Conservation (phyloP, 2,329 filamentous ascomycete genomes). For the Ceratocystis ficicola region DNA sequence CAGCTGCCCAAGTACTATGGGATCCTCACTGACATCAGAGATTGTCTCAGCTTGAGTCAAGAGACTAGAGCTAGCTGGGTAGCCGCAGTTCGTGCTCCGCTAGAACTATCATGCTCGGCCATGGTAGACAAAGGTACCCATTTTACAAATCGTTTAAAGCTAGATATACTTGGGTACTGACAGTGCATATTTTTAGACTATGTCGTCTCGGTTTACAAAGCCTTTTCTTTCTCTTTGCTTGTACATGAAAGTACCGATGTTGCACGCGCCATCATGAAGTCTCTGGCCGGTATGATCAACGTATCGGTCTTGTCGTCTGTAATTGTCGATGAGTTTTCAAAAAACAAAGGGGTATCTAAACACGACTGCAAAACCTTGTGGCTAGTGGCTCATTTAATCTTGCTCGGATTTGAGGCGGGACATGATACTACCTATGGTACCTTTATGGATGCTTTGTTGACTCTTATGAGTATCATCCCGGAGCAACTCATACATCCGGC, state of each 20-base stretch:
- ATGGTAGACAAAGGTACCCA: background rate
- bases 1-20: background rate
- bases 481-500: background rate
- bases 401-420: conserved; percentile 35
- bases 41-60: background rate
- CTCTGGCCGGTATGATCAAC: conserved; percentile 3
- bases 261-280: background rate
- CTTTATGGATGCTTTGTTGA: conserved; percentile 4
- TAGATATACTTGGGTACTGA: background rate
- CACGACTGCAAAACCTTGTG: conserved; percentile 42
- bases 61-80: background rate
- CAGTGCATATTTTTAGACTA: background rate
- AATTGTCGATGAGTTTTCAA: conserved; percentile 32
- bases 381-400: conserved; percentile 55
- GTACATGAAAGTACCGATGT: conserved; percentile 22
- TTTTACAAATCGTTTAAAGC: background rate
- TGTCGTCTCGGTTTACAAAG: conserved; percentile 26
- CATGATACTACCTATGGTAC: background rate
- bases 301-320: conserved; percentile 31
- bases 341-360: conserved; percentile 24
- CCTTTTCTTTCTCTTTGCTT: conserved; percentile 33
- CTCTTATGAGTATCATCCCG: background rate
- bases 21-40: conserved; percentile 2
- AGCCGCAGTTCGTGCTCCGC: background rate
- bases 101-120: background rate